Conservation (phyloP, 2,329 filamentous ascomycete genomes). For the Sporothrix brunneoviolacea region DNA sequence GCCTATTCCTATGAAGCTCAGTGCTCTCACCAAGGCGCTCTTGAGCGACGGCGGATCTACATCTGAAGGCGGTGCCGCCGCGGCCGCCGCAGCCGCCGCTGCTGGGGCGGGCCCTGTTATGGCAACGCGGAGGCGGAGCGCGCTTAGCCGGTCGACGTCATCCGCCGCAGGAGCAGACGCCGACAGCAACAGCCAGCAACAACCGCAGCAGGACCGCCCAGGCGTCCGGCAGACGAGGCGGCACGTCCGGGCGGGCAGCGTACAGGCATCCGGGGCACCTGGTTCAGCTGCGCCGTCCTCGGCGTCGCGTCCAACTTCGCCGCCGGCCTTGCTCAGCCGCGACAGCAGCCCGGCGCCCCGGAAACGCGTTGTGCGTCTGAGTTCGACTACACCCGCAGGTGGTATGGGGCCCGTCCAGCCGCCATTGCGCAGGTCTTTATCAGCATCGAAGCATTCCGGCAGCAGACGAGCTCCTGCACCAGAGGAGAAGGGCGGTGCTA, state of each 20-base stretch:
- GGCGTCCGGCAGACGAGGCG: conserved; percentile 29
- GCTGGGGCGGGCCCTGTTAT: conserved; percentile 38
- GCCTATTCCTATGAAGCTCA: conserved; percentile 85
- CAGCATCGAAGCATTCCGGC: conserved; percentile 25
- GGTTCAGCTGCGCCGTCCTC: conserved; percentile 4
- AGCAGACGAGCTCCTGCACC: conserved; percentile 15
- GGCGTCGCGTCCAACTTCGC: conserved; percentile 35
- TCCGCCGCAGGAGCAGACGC: conserved; percentile 37
- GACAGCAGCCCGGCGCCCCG: conserved; percentile 46
- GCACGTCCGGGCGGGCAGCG: conserved; percentile 42
- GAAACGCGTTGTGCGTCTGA: conserved; percentile 53
- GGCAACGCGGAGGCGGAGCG: conserved; percentile 44
- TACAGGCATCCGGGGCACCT: conserved; percentile 28
- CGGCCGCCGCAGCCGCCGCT: conserved; percentile 19
- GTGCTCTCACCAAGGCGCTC: conserved; percentile 82
- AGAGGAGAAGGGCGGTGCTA: conserved; percentile 22
- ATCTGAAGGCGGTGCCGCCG: conserved; percentile 29
- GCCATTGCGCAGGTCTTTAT: conserved; percentile 46
- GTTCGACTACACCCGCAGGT: conserved; percentile 30
- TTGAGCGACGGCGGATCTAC: conserved; percentile 56
- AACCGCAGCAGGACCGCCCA: conserved; percentile 12
- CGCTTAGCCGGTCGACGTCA: conserved; percentile 37
- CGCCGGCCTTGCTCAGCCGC: conserved; percentile 32
- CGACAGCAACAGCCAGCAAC: conserved; percentile 27
- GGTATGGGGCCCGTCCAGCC: conserved; percentile 25